A percentile compares a stretch with the other conserved stretches of the same genome.
Evolutionary conservation across 768 basidiomycete species (phyloP).

Genomic region (Xanthoconium purpureum): DNA sequence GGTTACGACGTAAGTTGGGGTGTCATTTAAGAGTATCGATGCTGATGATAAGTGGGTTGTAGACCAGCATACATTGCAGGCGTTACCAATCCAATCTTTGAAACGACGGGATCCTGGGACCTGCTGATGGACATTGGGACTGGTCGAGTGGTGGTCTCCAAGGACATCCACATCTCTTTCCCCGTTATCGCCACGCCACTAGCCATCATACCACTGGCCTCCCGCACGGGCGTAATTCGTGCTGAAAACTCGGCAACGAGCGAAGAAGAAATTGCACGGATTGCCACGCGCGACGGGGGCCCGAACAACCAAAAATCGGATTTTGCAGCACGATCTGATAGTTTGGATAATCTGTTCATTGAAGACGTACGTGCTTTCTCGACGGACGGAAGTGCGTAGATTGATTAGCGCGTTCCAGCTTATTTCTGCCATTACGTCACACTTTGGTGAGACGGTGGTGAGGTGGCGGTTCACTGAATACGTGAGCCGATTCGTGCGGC

Average conservation of each 20-base stretch:
- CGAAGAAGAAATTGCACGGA: constrained; percentile 69
- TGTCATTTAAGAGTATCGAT: background rate
- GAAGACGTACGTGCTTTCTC: constrained; percentile 69
- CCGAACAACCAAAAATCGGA: constrained; percentile 55
- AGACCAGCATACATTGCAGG: constrained; percentile 95
- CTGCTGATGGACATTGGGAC: constrained; percentile 87
- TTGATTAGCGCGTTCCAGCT: constrained; percentile 43
- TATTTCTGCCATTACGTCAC: constrained; percentile 80
- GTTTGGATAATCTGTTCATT: constrained; percentile 81
- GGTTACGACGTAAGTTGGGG: constrained; percentile 70
- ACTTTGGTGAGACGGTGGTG: constrained; percentile 87
- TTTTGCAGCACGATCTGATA: constrained; percentile 54
- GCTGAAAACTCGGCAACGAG: constrained; percentile 59
- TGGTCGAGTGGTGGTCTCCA: constrained; percentile 83
- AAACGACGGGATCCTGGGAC: constrained; percentile 86
- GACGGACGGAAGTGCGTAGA: background rate
- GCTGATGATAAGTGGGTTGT: constrained; percentile 7
- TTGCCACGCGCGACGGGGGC: constrained; percentile 44
- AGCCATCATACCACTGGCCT: constrained; percentile 43
- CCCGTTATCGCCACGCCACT: constrained; percentile 43
- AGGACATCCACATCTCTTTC: constrained; percentile 67
- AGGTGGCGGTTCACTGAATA: constrained; percentile 90
- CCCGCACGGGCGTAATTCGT: constrained; percentile 60
- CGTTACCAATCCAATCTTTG: constrained; percentile 96
- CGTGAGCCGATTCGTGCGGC: constrained; percentile 77